Percentiles rank a stretch among this genome's conserved stretches.
Conservation (phyloP, 2,329 filamentous ascomycete genomes). For the Elsinoe perseae region DNA sequence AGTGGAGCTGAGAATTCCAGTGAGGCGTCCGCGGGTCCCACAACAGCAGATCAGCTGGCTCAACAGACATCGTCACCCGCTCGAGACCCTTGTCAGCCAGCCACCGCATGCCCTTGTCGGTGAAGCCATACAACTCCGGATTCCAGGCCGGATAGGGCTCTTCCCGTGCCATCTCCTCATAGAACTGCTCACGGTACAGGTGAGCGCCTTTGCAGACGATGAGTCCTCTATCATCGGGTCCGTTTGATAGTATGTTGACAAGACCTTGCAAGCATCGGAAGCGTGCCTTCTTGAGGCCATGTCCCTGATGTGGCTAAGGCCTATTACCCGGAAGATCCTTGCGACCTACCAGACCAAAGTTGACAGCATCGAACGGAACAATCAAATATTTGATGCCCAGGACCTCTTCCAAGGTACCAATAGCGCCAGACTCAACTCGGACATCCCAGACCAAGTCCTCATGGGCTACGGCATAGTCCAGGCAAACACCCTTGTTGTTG, state of each 20-base stretch:
- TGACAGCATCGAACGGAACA: constrained; percentile 44
- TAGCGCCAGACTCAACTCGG: constrained; percentile 42
- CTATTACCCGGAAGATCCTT: constrained; percentile 33
- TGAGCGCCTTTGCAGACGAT: constrained; percentile 32
- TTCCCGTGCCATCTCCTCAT: constrained; percentile 25
- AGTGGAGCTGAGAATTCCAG: constrained; percentile 28
- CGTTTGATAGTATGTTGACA: constrained; percentile 38
- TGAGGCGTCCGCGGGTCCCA: constrained; percentile 26
- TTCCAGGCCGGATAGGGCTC: constrained; percentile 28
- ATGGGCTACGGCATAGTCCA: constrained; percentile 41
- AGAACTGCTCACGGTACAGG: constrained; percentile 28
- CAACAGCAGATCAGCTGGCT: constrained; percentile 25
- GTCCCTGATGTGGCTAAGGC: constrained; percentile 43
- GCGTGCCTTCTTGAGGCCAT: constrained; percentile 38
- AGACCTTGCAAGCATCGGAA: constrained; percentile 48
- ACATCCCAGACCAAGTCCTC: constrained; percentile 45
- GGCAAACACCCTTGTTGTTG: constrained; percentile 45
- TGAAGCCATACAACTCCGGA: constrained; percentile 31
- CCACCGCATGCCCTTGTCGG: constrained; percentile 28
- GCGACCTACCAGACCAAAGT: constrained; percentile 39
- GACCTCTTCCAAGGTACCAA: constrained; percentile 41
- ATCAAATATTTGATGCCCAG: constrained; percentile 41
- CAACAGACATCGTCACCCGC: constrained; percentile 25
- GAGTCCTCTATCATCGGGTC: constrained; percentile 32
- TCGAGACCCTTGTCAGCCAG: constrained; percentile 21